Base-by-base conservation (phyloP, 1,139 yeast species). In the Sugiyamaella sp. region DNA sequence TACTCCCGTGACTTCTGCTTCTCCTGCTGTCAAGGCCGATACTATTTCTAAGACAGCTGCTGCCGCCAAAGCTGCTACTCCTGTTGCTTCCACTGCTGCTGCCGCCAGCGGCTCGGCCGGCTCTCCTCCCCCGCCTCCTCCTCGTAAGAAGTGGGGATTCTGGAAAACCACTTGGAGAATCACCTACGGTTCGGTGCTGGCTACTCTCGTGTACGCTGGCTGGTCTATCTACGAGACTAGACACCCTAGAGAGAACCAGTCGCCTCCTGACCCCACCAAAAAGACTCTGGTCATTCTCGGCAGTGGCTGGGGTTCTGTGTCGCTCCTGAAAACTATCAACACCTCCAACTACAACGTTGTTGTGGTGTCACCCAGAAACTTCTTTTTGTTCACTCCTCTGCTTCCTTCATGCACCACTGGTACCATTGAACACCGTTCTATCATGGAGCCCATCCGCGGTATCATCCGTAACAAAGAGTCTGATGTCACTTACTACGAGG, bases 321-420 rank as follows among this genome's bases (percentile, higher is more conserved):
- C 93, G 2, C 74, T 90, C 62, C 78, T 91, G 72, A 90, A 89
- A 75, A 82, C 85, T 69, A 78, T 91, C 71, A 97, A 91, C 71
- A 86, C 97, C 49, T 76, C 91, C 45, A 76, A 85, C 69, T 91
- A 90, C 75, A 89, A 91, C 69, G 96, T 91, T 52, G 84, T 89
- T 53, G 85, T 91, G 53, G 86, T 91, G 49, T 89, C 97, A 35
- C 97, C 98, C 58, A 83, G 97, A 76, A 90, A 90, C 79, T 90
- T 89, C 78, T 91, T 91, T 74, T 78, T 91, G 66, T 91, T 90
- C 79, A 90, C 97, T 46, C 97, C 98, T 9, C 77, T 91, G 70
- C 80, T 91, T 66, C 97, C 97, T 46, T 87, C 96, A 24, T 86
- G 91, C 62, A 96, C 97, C 51, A 90, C 96, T 46, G 97, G 97